Percentiles rank a stretch among this genome's conserved stretches.
These are phyloP conservation scores for Melastoma candidum DNA, from an alignment of 441 rosid genomes.

Conservation along the genomic window DNA sequence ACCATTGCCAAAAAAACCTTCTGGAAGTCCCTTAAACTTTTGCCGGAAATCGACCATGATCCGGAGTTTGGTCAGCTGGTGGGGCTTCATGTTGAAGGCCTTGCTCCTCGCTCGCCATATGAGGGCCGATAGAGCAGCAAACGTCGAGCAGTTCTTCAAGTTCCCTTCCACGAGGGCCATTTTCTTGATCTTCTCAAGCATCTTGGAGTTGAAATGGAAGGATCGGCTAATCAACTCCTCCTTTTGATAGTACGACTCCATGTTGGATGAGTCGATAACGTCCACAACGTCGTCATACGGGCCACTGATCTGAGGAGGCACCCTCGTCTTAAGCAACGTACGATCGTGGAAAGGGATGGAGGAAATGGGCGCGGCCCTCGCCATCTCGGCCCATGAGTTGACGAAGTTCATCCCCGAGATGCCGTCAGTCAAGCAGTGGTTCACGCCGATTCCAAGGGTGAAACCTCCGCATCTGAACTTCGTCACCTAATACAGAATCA, in stretches of 20 bases:
- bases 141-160: constrained; percentile 11
- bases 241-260: background rate
- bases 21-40: constrained; percentile 9
- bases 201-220: constrained; percentile 13
- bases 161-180: constrained; percentile 4
- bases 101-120: constrained; percentile 19
- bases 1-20: constrained; percentile 13
- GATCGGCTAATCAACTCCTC: constrained; percentile 7
- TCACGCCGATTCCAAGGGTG: constrained; percentile 18
- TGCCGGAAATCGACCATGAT: constrained; percentile 13
- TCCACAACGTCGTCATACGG: constrained; percentile 8
- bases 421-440: constrained; percentile 22
- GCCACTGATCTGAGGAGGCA: constrained; percentile 7
- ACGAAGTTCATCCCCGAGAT: constrained; percentile 15
- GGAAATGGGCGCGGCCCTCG: constrained; percentile 13
- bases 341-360: constrained; percentile 19
- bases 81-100: constrained; percentile 12
- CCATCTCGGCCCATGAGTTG: constrained; percentile 25
- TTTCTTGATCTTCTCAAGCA: constrained; percentile 15
- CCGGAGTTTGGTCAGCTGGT: constrained; percentile 18
- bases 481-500: constrained; percentile 21
- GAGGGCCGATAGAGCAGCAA: constrained; percentile 19
- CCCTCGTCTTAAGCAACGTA: constrained; percentile 10
- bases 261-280: constrained; percentile 5
- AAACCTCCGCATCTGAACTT: constrained; percentile 26